phyloP scores from a whole-genome alignment of 495 filamentous ascomycete genomes.

The Aspergillus coremiiformis region DNA sequence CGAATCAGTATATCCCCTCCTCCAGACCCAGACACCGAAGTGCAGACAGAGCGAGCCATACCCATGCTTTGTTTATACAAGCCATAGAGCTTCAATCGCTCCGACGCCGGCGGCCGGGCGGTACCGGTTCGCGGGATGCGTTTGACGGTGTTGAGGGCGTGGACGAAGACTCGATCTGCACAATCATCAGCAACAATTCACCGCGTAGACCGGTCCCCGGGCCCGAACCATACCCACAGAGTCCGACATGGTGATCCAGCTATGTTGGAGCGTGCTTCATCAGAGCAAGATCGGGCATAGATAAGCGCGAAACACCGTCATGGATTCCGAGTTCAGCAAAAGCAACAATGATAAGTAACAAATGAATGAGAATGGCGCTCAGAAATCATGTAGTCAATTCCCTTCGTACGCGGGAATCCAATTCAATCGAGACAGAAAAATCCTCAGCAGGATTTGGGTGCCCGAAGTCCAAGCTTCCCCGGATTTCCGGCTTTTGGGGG shows the following conservation, averaged over 20 bases:
- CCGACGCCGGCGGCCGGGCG: slow-evolving; percentile 73
- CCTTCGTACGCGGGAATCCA: neutral
- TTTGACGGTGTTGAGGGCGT: slow-evolving; percentile 96
- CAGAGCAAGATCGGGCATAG: slow-evolving; percentile 14
- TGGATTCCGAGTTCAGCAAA: slow-evolving; percentile 1
- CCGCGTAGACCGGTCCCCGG: no score
- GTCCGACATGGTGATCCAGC: slow-evolving; percentile 43
- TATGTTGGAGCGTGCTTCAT: slow-evolving; percentile 14
- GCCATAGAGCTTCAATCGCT: slow-evolving; percentile 87
- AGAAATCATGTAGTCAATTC: neutral
- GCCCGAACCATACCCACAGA: slow-evolving; percentile 43
- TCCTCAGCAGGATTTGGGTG: neutral
- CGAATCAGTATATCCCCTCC: slow-evolving; percentile 1
- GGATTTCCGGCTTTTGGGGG: neutral
- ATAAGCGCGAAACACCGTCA: slow-evolving; percentile 11
- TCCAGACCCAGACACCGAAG: neutral
- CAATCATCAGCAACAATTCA: neutral
- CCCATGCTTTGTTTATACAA: slow-evolving; percentile 98
- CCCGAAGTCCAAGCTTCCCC: slow-evolving; percentile 12
- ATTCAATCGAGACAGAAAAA: neutral
- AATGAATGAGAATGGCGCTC: neutral
- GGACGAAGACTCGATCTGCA: slow-evolving; percentile 92
- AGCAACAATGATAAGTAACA: neutral
- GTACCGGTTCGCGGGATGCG: slow-evolving; percentile 92
- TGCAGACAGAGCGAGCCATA: slow-evolving; percentile 15